Base-by-base conservation (phyloP, 306 rosid species). In the Trifolium pratense region DNA sequence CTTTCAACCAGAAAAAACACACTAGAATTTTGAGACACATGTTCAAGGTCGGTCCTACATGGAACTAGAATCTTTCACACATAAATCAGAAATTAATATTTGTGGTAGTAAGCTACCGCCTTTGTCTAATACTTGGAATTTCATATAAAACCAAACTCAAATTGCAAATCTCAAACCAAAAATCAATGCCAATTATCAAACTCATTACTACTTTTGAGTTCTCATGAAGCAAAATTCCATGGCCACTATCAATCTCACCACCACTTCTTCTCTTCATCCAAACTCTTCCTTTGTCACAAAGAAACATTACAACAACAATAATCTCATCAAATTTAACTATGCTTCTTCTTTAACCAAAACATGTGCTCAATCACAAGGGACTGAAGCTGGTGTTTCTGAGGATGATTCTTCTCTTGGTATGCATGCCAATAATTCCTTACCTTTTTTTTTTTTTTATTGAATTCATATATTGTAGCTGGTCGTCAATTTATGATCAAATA, bases 161-260 rank as follows among this genome's bases (percentile, higher is more conserved):
- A 57, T 14, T 80, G 32, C 65, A 53, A 67, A 8, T 31, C 55
- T 70, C 53, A 66, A 23, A 23, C 15, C 62, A 58, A 26, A 56
- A 55, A 49, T 9, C 14, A 58, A 82, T 78, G 83, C 29, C 26
- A 70, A 57, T 57, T 57, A 13, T 57, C 17, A 57, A 12, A 12
- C 15, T 70, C 12, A 14, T 15, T 10, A 40, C 39, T 18, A 11
- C 3, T 29, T 10, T 13, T 64, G 49, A n/a, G 0, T 37, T n/a
- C 37, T 10, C 17, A 63, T 52, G 73, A 74, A 70, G 67, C 43
- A 68, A 39, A 73, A 17, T 48, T 82, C 65, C 65, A 93, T 93
- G 98, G 94, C 94, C 58, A 68, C 88, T 67, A 89, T 91, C 56
- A 58, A 80, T 80, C 73, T 91, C 55, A 58, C 56, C 49, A 66